These are phyloP conservation scores for Lyophyllum atratum DNA, from an alignment of 768 basidiomycete species.

Conservation along the genomic window DNA sequence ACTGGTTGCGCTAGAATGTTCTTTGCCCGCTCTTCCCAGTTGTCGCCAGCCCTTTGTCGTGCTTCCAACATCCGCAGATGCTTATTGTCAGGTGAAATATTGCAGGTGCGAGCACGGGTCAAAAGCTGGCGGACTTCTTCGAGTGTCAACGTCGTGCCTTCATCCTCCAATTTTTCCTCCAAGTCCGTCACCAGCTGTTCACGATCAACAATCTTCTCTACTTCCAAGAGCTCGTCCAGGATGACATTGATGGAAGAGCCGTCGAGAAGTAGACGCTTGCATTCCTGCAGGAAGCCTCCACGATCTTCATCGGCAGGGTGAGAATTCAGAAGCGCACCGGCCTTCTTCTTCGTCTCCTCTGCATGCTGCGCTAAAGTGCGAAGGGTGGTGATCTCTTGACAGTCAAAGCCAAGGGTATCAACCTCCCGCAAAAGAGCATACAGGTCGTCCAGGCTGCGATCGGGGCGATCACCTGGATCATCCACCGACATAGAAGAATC, in stretches of 20 bases:
- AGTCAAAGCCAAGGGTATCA: conserved; percentile 81
- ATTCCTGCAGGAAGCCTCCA: conserved; percentile 62
- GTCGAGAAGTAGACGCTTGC: conserved; percentile 68
- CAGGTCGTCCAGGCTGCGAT: conserved; percentile 71
- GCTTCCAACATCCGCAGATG: conserved; percentile 64
- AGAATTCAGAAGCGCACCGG: conserved; percentile 48
- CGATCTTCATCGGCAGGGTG: conserved; percentile 47
- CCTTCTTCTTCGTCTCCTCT: conserved; percentile 62
- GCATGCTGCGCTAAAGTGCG: conserved; percentile 58
- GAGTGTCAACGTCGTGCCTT: conserved; percentile 55
- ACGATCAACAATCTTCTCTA: conserved; percentile 81
- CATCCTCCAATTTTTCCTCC: conserved; percentile 71
- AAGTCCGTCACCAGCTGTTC: conserved; percentile 78
- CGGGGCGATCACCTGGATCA: conserved; percentile 69
- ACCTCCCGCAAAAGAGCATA: conserved; percentile 71
- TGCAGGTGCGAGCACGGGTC: conserved; percentile 68
- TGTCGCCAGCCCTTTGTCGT: conserved; percentile 66
- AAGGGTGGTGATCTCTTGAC: conserved; percentile 67
- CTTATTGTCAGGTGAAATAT: conserved; percentile 63
- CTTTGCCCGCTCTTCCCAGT: conserved; percentile 77
- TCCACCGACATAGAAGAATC: conserved; percentile 38
- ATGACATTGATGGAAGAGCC: conserved; percentile 81
- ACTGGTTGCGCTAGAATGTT: conserved; percentile 64
- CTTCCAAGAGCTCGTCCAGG: conserved; percentile 73
- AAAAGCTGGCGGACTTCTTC: conserved; percentile 78